phyloP scores from a whole-genome alignment of 495 filamentous ascomycete genomes.

The Penicillium coprophilum region DNA sequence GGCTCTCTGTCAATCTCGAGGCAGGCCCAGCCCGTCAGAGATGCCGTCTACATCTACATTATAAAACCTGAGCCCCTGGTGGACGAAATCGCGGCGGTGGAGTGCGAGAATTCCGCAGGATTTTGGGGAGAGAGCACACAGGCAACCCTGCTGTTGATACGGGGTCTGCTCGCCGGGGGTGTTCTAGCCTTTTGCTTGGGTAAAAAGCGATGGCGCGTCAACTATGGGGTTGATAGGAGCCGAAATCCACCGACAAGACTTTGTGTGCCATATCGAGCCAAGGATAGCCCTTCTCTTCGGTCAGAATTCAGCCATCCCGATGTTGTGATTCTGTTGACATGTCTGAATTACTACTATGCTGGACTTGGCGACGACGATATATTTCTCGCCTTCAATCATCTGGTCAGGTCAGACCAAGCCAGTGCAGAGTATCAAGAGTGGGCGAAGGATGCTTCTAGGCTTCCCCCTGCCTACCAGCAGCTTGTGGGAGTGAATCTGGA shows the following conservation, averaged over 20 bases:
- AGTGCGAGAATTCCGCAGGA: too few species aligned
- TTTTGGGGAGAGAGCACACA: too few species aligned
- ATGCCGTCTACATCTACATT: too few species aligned
- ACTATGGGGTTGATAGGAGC: slow-evolving; percentile 33
- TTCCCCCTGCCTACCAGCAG: slow-evolving; percentile 43
- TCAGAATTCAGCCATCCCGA: slow-evolving; percentile 78
- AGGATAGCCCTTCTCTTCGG: slow-evolving; percentile 60
- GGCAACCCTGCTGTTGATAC: too few species aligned
- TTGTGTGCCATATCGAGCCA: slow-evolving; percentile 70
- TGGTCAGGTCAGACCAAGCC: slow-evolving; percentile 57
- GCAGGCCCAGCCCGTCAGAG: too few species aligned
- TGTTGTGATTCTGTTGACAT: slow-evolving; percentile 65
- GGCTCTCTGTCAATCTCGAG: too few species aligned
- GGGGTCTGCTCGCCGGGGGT: slow-evolving; percentile 51
- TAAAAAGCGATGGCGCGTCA: slow-evolving; percentile 63
- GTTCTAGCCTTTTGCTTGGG: slow-evolving; percentile 55
- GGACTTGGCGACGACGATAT: slow-evolving; percentile 59
- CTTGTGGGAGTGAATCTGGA: slow-evolving; percentile 60
- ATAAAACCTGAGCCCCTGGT: too few species aligned
- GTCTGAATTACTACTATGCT: slow-evolving; percentile 65
- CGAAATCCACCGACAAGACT: slow-evolving; percentile 49
- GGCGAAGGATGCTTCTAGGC: slow-evolving; percentile 35
- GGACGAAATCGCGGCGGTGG: too few species aligned
- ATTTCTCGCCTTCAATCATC: slow-evolving; percentile 43
- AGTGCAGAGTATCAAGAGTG: slow-evolving; percentile 55